A percentile compares a stretch with the other conserved stretches of the same genome.
These are phyloP conservation scores for Guadua angustifolia DNA, from an alignment of 176 grass and related monocot species.

Conservation along the genomic window DNA sequence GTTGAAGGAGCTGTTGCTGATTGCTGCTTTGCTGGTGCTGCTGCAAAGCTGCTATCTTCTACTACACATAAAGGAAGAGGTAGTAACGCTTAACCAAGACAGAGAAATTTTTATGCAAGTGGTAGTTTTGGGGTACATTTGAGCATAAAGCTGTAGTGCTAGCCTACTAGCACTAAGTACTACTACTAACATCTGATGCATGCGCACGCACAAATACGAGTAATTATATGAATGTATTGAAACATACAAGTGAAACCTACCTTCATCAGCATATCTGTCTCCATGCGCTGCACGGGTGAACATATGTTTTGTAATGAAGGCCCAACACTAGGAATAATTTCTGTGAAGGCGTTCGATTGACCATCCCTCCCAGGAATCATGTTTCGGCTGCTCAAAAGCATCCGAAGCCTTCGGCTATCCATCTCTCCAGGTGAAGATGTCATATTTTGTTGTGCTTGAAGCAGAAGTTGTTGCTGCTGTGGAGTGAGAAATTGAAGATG, in stretches of 20 bases:
- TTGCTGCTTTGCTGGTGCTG: conserved; percentile 73
- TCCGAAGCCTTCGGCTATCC: conserved; percentile 72
- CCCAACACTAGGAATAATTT: conserved; percentile 59
- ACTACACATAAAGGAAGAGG: conserved; percentile 56
- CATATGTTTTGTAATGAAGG: conserved; percentile 58
- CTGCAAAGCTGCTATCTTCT: conserved; percentile 86
- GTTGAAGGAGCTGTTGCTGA: conserved; percentile 71
- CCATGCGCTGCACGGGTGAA: conserved; percentile 41
- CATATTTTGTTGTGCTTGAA: conserved; percentile 84
- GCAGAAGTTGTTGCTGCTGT: conserved; percentile 75
- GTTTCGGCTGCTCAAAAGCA: conserved; percentile 66
- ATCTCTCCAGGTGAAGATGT: conserved; percentile 60
- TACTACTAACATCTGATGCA: not conserved
- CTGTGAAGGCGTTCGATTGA: conserved; percentile 53
- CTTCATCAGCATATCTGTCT: conserved; percentile 83
- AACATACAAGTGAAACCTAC: conserved; percentile 35
- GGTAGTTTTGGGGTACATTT: not conserved
- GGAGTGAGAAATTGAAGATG: conserved; percentile 81
- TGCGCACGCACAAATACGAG: not conserved
- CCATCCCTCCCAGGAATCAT: conserved; percentile 64
- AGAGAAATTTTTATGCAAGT: conserved; percentile 10
- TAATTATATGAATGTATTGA: not conserved
- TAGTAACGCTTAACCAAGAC: conserved; percentile 29
- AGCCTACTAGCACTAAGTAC: not conserved
- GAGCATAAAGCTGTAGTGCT: not conserved